Evolutionary conservation across 805 yeast species (phyloP).

Genomic region (Spathaspora girioi): DNA sequence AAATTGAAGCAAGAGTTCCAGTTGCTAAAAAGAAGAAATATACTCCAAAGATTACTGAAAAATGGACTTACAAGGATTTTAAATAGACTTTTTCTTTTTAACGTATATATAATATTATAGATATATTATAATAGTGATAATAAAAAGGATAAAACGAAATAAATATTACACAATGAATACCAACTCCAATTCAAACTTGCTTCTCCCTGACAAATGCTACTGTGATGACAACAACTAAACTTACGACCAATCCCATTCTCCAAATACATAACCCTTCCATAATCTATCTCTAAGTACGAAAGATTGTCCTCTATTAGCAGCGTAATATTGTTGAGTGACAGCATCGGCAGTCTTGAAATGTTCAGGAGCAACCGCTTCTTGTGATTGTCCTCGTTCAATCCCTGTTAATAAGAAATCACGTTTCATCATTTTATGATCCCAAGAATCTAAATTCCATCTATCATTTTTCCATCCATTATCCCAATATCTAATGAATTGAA

Average conservation of each 20-base stretch:
- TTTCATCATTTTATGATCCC: constrained; percentile 52
- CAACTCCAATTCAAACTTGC: neutral
- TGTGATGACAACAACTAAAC: neutral
- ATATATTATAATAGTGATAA: neutral
- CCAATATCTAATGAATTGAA: constrained; percentile 43
- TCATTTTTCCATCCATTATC: constrained; percentile 48
- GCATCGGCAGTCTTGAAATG: constrained; percentile 56
- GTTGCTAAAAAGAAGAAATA: constrained; percentile 63
- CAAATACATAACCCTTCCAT: constrained; percentile 43
- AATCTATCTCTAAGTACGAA: constrained; percentile 45
- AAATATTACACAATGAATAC: neutral
- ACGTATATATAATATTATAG: neutral
- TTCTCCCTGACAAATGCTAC: neutral
- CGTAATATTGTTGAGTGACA: constrained; percentile 37
- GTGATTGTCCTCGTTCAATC: constrained; percentile 61
- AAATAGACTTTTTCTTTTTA: constrained; percentile 36
- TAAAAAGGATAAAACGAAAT: neutral
- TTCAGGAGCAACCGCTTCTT: constrained; percentile 69
- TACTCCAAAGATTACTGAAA: constrained; percentile 76
- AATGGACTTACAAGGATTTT: constrained; percentile 91
- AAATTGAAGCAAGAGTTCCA: constrained; percentile 79
- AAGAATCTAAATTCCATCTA: constrained; percentile 39
- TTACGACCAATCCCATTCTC: constrained; percentile 38
- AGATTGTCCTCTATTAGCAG: constrained; percentile 46
- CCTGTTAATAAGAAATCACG: constrained; percentile 81